A percentile compares a stretch with the other conserved stretches of the same genome.
Evolutionary conservation across 2,329 filamentous ascomycete species (phyloP).

Genomic region (Hypoxylon sp.): DNA sequence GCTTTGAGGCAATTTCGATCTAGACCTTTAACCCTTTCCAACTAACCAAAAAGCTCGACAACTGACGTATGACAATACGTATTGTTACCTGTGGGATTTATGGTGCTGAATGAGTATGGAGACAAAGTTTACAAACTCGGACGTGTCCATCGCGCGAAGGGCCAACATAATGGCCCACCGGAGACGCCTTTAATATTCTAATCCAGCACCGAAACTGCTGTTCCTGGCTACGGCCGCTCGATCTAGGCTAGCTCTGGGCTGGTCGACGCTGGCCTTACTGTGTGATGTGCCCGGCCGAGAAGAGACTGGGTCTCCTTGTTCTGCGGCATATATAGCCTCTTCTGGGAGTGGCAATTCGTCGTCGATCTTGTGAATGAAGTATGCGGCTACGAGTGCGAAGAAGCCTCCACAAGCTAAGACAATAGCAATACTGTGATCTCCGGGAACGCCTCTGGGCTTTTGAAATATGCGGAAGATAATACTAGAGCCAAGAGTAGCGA

Average conservation of each 20-base stretch:
- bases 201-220: slow-evolving; percentile 64
- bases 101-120: slow-evolving; percentile 3
- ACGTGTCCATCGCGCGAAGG: slow-evolving; percentile 1
- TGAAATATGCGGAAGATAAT: slow-evolving; percentile 88
- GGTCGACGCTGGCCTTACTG: slow-evolving; percentile 60
- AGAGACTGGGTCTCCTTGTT: slow-evolving; percentile 58
- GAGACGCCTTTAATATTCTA: slow-evolving; percentile 59
- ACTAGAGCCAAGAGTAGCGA: slow-evolving; percentile 88
- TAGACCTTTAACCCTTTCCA: slow-evolving; percentile 3
- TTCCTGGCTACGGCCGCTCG: slow-evolving; percentile 64
- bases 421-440: slow-evolving; percentile 89
- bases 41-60: slow-evolving; percentile 7
- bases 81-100: slow-evolving; percentile 1
- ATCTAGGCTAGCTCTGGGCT: slow-evolving; percentile 61
- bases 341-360: slow-evolving; percentile 67
- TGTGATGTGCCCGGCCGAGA: slow-evolving; percentile 52
- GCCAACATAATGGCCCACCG: slow-evolving; percentile 16
- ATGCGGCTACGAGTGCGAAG: slow-evolving; percentile 83
- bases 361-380: slow-evolving; percentile 76
- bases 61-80: neutral
- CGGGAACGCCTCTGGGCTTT: slow-evolving; percentile 86
- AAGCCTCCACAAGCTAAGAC: slow-evolving; percentile 88
- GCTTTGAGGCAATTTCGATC: slow-evolving; percentile 24
- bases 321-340: slow-evolving; percentile 59
- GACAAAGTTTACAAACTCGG: slow-evolving; percentile 12